phyloP scores from a whole-genome alignment of 73 alveolate species.

The Urostyla sp. region DNA sequence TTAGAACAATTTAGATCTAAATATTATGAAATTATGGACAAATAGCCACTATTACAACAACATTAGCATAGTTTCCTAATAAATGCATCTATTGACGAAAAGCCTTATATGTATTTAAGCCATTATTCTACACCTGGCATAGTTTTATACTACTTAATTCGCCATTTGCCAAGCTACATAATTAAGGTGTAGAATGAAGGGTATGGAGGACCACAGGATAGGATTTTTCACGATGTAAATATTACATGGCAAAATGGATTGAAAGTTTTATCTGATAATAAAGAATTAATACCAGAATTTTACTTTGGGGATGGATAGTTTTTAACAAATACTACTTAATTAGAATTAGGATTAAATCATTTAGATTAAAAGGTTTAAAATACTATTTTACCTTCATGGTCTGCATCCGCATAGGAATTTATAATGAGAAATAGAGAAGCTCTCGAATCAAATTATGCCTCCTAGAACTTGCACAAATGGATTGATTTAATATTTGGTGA shows the following conservation, averaged over 20 bases:
- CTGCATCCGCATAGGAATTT: conserved; percentile 83
- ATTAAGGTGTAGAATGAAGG: conserved; percentile 87
- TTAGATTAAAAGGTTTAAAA: conserved; percentile 80
- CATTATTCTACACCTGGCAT: conserved; percentile 93
- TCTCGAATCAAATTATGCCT: conserved; percentile 93
- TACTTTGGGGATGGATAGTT: conserved; percentile 74
- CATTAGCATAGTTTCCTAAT: not conserved
- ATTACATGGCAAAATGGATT: conserved; percentile 83
- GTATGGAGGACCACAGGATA: conserved; percentile 90
- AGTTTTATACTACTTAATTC: conserved; percentile 84
- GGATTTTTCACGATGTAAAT: conserved; percentile 85
- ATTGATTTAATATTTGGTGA: conserved; percentile 96
- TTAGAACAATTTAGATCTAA: conserved; percentile 82
- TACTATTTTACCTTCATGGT: conserved; percentile 89
- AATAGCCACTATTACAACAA: no score
- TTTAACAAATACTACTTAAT: conserved; percentile 75
- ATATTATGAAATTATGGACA: conserved; percentile 51
- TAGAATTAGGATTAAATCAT: conserved; percentile 77
- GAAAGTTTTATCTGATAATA: conserved; percentile 88
- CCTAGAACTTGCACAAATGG: conserved; percentile 89
- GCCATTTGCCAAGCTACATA: conserved; percentile 88
- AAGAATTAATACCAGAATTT: conserved; percentile 98
- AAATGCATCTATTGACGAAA: conserved; percentile 4
- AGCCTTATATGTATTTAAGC: conserved; percentile 64
- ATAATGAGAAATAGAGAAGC: conserved; percentile 92